Evolutionary conservation across 2,329 filamentous ascomycete genomes (phyloP), one percentile per base, ranked within the genome.

Genomic region (Hansfordia pulvinata): DNA sequence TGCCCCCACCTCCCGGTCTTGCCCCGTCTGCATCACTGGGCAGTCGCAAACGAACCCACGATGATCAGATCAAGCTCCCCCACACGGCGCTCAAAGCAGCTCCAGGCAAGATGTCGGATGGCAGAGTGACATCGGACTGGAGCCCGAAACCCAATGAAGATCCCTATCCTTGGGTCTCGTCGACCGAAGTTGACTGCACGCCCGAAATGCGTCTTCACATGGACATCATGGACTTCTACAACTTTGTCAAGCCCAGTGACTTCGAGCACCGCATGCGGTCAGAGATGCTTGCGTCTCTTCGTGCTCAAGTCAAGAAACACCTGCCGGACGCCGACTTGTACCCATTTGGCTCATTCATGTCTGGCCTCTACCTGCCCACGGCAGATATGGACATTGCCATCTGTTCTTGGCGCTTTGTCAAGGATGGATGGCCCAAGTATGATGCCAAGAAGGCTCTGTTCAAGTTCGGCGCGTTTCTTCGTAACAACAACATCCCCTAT

Each of bases 361-460:
- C 84, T 3, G 84, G 81, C 1, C 59, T 84, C 6, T 74, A 73
- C 38, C 54, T 74, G 3, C 69, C 69, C 1, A 72, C 80, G 2
- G 84, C 82, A 10, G 90, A 98, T 46, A 93, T 98, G 75, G 90
- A 98, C 47, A 62, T 98, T 25, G 90, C 93, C 3, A 67, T 90
- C 27, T 69, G 86, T 26, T 73, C 68, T 1, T 40, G 50, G 7
- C 57, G 60, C 15, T 84, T 71, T 36, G 59, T 73, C 35, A 47
- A 56, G 7, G 58, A 63, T 4, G 68, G 66, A 3, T 43, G 56
- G 7, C 47, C 66, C 31, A 56, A 55, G 32, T 61, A 59, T 46
- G 53, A 44, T 35, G 65, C 54, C 40, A 73, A 58, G 46, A 67
- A 56, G 11, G 64, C 58, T 25, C 54, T 93, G 5, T 71, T 62